These are phyloP conservation scores for Aspergillus proliferans DNA, from an alignment of 2,329 filamentous ascomycete species.

Conservation along the genomic window DNA sequence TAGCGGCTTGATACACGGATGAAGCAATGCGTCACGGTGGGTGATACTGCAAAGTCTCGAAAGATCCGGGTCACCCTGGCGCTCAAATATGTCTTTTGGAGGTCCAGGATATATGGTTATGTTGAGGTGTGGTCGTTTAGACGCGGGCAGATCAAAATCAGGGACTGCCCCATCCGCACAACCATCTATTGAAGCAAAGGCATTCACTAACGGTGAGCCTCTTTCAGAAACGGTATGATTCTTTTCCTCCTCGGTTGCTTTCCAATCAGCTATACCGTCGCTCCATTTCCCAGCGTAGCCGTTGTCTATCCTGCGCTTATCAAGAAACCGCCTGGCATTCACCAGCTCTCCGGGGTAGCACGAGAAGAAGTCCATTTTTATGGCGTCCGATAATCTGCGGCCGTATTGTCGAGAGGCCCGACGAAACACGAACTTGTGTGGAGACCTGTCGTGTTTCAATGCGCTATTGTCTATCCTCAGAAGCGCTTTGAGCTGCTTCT, in stretches of 20 bases:
- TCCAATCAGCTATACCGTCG: slow-evolving; percentile 18
- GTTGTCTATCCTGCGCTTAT: slow-evolving; percentile 21
- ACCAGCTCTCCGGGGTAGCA: slow-evolving; percentile 26
- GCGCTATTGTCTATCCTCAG: slow-evolving; percentile 28
- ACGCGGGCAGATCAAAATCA: neutral
- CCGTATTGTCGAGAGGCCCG: slow-evolving; percentile 17
- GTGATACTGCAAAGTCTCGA: neutral
- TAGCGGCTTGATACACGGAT: neutral
- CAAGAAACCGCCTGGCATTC: slow-evolving; percentile 25
- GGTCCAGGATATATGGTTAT: neutral
- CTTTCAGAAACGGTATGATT: neutral
- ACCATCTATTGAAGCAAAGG: neutral
- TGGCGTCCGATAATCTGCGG: slow-evolving; percentile 5
- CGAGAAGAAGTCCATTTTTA: slow-evolving; percentile 19
- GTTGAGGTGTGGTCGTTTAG: neutral
- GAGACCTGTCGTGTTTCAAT: slow-evolving; percentile 15
- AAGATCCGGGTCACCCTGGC: neutral
- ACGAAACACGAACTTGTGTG: slow-evolving; percentile 23
- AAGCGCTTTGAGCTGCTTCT: slow-evolving; percentile 26
- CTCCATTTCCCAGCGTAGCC: slow-evolving; percentile 30
- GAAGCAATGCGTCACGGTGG: neutral
- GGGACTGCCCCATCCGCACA: neutral
- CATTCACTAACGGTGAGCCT: neutral
- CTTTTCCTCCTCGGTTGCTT: neutral
- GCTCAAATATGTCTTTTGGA: neutral